Percentiles rank a stretch among this genome's conserved stretches.
These are phyloP conservation scores for Nymphaea colorata DNA, from an alignment of 164 flowering plant species.

Conservation along the genomic window DNA sequence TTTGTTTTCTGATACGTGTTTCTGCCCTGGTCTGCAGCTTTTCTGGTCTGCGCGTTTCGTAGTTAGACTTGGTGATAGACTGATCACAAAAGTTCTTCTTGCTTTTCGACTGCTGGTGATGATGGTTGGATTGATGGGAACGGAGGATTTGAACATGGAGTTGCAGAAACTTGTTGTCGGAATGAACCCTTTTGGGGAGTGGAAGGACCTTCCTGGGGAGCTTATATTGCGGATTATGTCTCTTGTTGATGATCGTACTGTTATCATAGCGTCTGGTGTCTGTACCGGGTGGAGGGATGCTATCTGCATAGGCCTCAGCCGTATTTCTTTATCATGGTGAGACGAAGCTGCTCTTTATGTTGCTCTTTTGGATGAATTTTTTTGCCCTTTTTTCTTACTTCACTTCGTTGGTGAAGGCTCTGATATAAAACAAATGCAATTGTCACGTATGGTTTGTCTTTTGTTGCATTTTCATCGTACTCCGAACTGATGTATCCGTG, in stretches of 20 bases:
- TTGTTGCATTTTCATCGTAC: too few relatives aligned
- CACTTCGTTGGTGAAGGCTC: not conserved
- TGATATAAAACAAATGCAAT: too few relatives aligned
- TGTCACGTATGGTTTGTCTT: too few relatives aligned
- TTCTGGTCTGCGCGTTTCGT: too few relatives aligned
- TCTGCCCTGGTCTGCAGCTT: too few relatives aligned
- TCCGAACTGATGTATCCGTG: too few relatives aligned
- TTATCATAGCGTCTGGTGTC: slow-evolving; percentile 68
- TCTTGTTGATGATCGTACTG: slow-evolving; percentile 74
- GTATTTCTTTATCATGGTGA: slow-evolving; percentile 83
- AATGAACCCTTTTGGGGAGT: slow-evolving; percentile 34
- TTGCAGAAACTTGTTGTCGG: slow-evolving; percentile 49
- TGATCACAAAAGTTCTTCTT: too few relatives aligned
- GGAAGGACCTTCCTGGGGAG: slow-evolving; percentile 98
- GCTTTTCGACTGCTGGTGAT: slow-evolving; percentile 3
- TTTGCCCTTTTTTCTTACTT: not conserved
- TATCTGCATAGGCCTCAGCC: slow-evolving; percentile 61
- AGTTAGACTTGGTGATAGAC: too few relatives aligned
- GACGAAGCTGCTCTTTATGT: not conserved
- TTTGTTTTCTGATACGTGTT: not conserved
- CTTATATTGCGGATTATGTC: slow-evolving; percentile 73
- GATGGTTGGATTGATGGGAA: slow-evolving; percentile 19
- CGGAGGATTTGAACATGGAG: slow-evolving; percentile 45
- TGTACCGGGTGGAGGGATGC: slow-evolving; percentile 98
- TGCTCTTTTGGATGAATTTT: too few relatives aligned